phyloP scores from a whole-genome alignment of 1,284 basidiomycete genomes.

The Neolentinus lepideus region DNA sequence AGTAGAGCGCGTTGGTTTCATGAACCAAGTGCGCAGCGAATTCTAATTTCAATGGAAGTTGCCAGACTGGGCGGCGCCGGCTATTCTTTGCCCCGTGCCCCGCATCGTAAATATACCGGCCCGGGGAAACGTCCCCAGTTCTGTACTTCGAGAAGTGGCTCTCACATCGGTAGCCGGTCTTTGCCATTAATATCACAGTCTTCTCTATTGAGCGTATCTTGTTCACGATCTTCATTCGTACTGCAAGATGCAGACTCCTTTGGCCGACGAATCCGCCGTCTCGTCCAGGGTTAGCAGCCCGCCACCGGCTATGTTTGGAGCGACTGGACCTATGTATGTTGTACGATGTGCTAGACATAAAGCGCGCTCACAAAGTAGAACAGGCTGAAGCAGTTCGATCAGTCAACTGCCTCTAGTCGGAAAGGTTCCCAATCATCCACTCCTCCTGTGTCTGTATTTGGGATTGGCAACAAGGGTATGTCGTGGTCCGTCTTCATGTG shows the following conservation, averaged over 20 bases:
- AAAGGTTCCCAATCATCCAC: constrained; percentile 63
- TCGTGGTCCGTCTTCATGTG: constrained; percentile 2
- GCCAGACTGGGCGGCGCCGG: too few relatives aligned
- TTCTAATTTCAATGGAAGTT: too few relatives aligned
- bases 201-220: neutral
- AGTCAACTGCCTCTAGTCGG: constrained; percentile 60
- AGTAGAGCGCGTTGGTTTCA: too few relatives aligned
- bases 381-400: constrained; percentile 76
- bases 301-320: neutral
- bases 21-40: too few relatives aligned
- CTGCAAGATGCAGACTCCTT: neutral
- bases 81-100: neutral
- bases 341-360: neutral
- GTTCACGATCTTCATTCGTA: neutral
- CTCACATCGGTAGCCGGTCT: too few relatives aligned
- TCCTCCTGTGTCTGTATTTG: constrained; percentile 71
- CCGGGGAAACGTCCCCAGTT: too few relatives aligned
- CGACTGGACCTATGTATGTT: neutral
- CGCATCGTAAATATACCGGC: neutral
- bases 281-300: constrained; percentile 1
- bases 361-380: neutral
- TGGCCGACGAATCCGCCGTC: neutral
- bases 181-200: too few relatives aligned
- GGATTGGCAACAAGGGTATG: constrained; percentile 75
- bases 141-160: too few relatives aligned